Percentiles rank a stretch among this genome's conserved stretches.
These are phyloP conservation scores for Lizonia empirigonia DNA, from an alignment of 2,329 filamentous ascomycete species.

Conservation along the genomic window DNA sequence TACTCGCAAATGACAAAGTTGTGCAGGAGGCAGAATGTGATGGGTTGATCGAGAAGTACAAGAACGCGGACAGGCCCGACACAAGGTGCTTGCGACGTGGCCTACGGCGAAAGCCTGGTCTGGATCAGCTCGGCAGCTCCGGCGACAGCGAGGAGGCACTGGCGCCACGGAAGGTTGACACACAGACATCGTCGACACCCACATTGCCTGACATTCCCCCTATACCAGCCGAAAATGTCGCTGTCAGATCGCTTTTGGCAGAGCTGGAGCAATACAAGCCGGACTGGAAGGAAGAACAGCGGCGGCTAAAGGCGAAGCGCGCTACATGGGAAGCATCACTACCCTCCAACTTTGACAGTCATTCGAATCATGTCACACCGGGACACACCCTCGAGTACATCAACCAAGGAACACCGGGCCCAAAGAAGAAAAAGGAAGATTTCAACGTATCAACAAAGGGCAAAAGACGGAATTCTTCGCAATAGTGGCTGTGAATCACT, in stretches of 20 bases:
- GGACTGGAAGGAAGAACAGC: neutral
- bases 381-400: constrained; percentile 16
- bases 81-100: neutral
- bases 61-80: constrained; percentile 7
- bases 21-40: constrained; percentile 1
- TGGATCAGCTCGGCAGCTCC: constrained; percentile 1
- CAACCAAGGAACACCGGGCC: constrained; percentile 9
- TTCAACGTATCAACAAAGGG: constrained; percentile 11
- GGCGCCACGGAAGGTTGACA: neutral
- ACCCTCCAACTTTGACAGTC: constrained; percentile 3
- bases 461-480: constrained; percentile 7
- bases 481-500: neutral
- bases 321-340: constrained; percentile 10
- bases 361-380: constrained; percentile 13
- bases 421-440: constrained; percentile 8
- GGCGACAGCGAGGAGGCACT: neutral
- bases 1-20: constrained; percentile 14
- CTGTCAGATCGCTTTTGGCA: constrained; percentile 7
- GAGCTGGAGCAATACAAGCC: constrained; percentile 1
- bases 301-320: constrained; percentile 2
- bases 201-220: neutral
- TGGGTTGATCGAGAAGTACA: constrained; percentile 8
- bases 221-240: neutral
- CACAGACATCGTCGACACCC: neutral
- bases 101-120: constrained; percentile 6